Evolutionary conservation across 495 filamentous ascomycete species (phyloP), one percentile per base, ranked within the genome.

Genomic region (Penicillium simplicissimum): DNA sequence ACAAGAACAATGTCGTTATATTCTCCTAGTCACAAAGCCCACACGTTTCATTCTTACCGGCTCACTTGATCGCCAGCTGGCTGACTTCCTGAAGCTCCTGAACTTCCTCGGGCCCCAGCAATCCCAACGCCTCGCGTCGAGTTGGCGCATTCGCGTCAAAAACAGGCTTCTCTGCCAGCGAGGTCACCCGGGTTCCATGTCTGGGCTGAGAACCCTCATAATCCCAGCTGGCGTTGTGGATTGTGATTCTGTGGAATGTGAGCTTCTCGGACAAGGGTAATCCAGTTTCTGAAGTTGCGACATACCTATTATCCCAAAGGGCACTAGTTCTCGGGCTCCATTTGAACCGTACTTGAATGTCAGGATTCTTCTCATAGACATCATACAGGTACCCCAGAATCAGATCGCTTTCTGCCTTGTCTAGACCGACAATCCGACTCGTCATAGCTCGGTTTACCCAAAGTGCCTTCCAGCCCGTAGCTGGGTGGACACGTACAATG

Each of bases 361-460:
- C 88, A 23, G 83, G 76, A 55, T 87, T 88, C 62, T 78, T 79
- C 75, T 89, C 85, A 69, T 83, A 88, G 2, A 88, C 84, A 63
- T 88, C 81, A 68, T 76, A 87, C 49, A 90, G 71, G 67, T 89
- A 88, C 37, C 79, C 79, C n/a, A 90, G 67, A 36, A 90, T 85
- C n/a, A 88, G 45, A 65, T 89, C 88, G 63, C 83, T 87, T 69
- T 89, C 86, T 1, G 82, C 85, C 61, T 83, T 82, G 63, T 89
- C 85, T 0, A 90, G 69, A 0, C 87, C 87, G 1, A 88, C 82
- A 64, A 89, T 88, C 8, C 84, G 74, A 8, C 79, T 79, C 5
- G 87, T 89, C 82, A 89, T 86, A 6, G 81, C 75, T 13, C 85
- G 82, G 67, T 90, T 90, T 4, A 90, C 87, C 83, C 83, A 90